phyloP scores from a whole-genome alignment of 331 rosid genomes.

The Stylosanthes scabra region DNA sequence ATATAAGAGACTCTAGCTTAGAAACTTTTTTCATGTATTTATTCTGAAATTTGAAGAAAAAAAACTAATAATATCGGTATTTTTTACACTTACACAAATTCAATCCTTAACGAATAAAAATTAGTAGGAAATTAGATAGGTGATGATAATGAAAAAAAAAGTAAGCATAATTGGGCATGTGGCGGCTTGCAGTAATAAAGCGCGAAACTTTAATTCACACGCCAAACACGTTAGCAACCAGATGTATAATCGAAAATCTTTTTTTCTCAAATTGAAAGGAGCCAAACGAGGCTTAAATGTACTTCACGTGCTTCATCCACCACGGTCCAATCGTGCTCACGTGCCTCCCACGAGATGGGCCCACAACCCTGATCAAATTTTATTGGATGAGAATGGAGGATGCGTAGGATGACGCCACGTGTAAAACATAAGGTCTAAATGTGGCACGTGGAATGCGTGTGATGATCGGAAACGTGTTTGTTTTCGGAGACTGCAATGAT shows the following conservation, averaged over 20 bases:
- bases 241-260: not conserved
- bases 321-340: slow-evolving; percentile 17
- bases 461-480: slow-evolving; percentile 45
- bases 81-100: too few relatives aligned
- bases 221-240: slow-evolving; percentile 30
- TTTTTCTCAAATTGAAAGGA: not conserved
- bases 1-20: too few relatives aligned
- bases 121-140: too few relatives aligned
- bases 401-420: slow-evolving; percentile 22
- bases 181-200: not conserved
- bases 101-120: too few relatives aligned
- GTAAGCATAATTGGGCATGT: not conserved
- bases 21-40: too few relatives aligned
- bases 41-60: too few relatives aligned
- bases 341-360: slow-evolving; percentile 16
- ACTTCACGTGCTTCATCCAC: slow-evolving; percentile 44
- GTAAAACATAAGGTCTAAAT: not conserved
- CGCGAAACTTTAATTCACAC: slow-evolving; percentile 25
- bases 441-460: slow-evolving; percentile 40
- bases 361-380: not conserved
- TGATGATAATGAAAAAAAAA: too few relatives aligned
- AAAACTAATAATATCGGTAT: too few relatives aligned
- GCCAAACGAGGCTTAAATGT: slow-evolving; percentile 36
- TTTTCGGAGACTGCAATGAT: slow-evolving; percentile 28
- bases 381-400: not conserved